Conservation (phyloP, 1,139 yeast genomes). For the Barnettozyma hawaiiensis region DNA sequence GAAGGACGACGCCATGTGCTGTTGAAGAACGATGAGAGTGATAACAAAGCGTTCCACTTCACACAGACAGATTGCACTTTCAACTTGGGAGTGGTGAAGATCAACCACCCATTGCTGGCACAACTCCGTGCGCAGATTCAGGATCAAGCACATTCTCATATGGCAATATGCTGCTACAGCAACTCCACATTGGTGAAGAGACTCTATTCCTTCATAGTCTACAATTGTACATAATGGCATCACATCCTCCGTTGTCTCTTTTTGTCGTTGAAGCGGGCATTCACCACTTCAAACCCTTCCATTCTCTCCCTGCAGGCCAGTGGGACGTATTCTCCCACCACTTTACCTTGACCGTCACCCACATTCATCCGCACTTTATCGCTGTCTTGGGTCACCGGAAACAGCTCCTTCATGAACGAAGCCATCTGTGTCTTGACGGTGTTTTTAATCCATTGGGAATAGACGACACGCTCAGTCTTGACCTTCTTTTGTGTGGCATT, state of each 20-base stretch:
- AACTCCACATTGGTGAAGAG: neutral
- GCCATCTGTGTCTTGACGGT: conserved; percentile 32
- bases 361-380: conserved; percentile 42
- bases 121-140: neutral
- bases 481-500: conserved; percentile 19
- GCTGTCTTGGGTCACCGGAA: conserved; percentile 24
- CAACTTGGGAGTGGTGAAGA: neutral
- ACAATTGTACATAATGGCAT: too few relatives aligned
- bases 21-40: neutral
- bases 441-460: conserved; percentile 30
- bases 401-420: conserved; percentile 25
- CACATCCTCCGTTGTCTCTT: conserved; percentile 24
- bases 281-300: conserved; percentile 60
- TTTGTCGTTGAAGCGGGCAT: conserved; percentile 50
- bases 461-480: conserved; percentile 23
- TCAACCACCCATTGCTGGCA: neutral
- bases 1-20: neutral
- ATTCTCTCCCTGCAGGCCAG: conserved; percentile 52
- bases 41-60: neutral
- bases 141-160: neutral
- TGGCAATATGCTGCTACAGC: neutral
- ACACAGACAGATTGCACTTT: neutral
- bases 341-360: conserved; percentile 71
- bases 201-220: conserved; percentile 1
- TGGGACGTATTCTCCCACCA: conserved; percentile 52